Evolutionary conservation across 2,329 filamentous ascomycete species (phyloP).

Genomic region (Colletotrichum sp.): DNA sequence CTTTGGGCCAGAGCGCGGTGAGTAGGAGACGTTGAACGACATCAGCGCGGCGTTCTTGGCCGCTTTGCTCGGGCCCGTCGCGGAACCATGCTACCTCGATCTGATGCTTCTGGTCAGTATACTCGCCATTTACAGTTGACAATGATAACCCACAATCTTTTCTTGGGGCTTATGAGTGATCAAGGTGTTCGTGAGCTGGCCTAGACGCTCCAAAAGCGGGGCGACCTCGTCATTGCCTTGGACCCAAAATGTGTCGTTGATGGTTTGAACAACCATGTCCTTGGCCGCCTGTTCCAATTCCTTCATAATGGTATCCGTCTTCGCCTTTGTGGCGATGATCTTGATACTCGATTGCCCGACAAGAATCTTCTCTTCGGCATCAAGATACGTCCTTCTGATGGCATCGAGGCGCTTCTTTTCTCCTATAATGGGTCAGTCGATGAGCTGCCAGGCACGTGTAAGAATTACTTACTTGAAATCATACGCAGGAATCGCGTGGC

Average conservation of each 20-base stretch:
- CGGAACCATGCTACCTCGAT: slow-evolving; percentile 23
- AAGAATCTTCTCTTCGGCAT: slow-evolving; percentile 41
- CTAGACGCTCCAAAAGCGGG: slow-evolving; percentile 37
- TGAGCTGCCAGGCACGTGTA: background rate
- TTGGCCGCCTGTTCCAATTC: slow-evolving; percentile 19
- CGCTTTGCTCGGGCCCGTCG: background rate
- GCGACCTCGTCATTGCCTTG: slow-evolving; percentile 23
- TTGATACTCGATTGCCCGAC: slow-evolving; percentile 32
- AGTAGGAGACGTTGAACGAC: slow-evolving; percentile 16
- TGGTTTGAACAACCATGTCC: slow-evolving; percentile 15
- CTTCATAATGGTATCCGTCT: slow-evolving; percentile 37
- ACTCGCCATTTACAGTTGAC: background rate
- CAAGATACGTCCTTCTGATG: slow-evolving; percentile 28
- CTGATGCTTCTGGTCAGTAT: background rate
- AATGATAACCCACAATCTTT: background rate
- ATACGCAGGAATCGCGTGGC: slow-evolving; percentile 10
- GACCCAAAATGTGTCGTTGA: slow-evolving; percentile 28
- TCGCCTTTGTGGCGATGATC: slow-evolving; percentile 38
- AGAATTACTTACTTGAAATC: slow-evolving; percentile 1
- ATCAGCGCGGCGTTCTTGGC: slow-evolving; percentile 19
- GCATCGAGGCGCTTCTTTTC: background rate
- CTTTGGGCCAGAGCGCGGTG: background rate
- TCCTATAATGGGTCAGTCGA: background rate
- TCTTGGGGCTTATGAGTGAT: background rate
- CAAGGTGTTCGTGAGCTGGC: slow-evolving; percentile 37